These are phyloP conservation scores for Acer campestre DNA, from an alignment of 345 rosid species.

Conservation along the genomic window DNA sequence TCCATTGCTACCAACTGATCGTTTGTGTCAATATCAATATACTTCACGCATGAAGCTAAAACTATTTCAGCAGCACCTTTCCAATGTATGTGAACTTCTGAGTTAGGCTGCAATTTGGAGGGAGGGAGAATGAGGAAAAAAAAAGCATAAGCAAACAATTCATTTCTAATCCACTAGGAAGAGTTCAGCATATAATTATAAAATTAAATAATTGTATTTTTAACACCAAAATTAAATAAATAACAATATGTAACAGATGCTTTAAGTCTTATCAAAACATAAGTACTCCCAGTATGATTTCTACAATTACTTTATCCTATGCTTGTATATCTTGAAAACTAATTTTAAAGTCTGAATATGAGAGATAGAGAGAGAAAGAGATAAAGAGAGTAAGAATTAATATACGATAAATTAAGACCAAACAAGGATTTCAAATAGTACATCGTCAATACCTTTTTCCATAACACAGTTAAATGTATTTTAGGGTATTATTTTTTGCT, in stretches of 20 bases:
- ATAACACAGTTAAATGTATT: background rate
- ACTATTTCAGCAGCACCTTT: conserved; percentile 99
- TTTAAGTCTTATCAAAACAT: background rate
- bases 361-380: background rate
- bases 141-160: background rate
- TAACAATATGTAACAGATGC: background rate
- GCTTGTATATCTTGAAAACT: background rate
- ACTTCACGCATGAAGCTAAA: conserved; percentile 69
- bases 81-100: conserved; percentile 83
- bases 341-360: background rate
- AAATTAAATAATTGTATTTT: background rate
- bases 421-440: background rate
- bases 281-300: background rate
- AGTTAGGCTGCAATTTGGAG: conserved; percentile 52
- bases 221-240: background rate
- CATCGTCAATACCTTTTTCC: background rate
- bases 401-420: background rate
- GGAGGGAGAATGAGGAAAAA: background rate
- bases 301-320: background rate
- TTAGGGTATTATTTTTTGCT: background rate
- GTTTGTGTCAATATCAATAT: conserved; percentile 65
- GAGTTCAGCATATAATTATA: background rate
- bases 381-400: background rate
- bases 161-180: background rate
- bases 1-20: conserved; percentile 54